Conservation (phyloP, 176 grass and related monocot species). For the Eleusine coracana region DNA sequence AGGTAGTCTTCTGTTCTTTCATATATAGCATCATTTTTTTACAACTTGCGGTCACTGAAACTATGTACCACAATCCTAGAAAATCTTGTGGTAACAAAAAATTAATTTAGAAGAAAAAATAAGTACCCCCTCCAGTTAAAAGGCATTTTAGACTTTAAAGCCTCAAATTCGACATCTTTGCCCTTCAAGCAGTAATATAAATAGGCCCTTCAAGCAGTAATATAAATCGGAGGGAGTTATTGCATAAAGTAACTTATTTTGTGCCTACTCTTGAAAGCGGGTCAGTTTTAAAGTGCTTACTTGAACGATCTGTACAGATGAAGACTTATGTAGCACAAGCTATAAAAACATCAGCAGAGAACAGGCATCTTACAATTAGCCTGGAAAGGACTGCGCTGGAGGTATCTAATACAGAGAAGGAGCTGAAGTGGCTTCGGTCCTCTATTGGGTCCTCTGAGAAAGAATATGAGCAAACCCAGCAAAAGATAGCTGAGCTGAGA, state of each 20-base stretch:
- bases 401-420: constrained; percentile 78
- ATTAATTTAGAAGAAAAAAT: background rate
- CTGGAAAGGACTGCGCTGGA: constrained; percentile 69
- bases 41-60: constrained; percentile 7
- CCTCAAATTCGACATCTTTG: no score
- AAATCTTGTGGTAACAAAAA: constrained; percentile 11
- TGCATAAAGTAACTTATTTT: background rate
- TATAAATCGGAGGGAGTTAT: background rate
- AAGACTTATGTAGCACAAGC: constrained; percentile 73
- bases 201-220: no score
- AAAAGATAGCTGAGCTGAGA: constrained; percentile 78
- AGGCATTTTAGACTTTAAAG: no score
- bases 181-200: no score
- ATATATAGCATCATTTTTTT: constrained; percentile 33
- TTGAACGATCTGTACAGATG: constrained; percentile 55
- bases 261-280: background rate
- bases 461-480: constrained; percentile 82
- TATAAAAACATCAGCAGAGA: constrained; percentile 77
- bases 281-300: constrained; percentile 14
- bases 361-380: constrained; percentile 66
- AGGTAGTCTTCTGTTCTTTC: constrained; percentile 54
- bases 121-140: no score
- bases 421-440: constrained; percentile 81
- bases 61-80: background rate
- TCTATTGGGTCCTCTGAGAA: constrained; percentile 70